Evolutionary conservation across 1,284 basidiomycete genomes (phyloP), one percentile per base, ranked within the genome.

Genomic region (Thecaphora thlaspeos): DNA sequence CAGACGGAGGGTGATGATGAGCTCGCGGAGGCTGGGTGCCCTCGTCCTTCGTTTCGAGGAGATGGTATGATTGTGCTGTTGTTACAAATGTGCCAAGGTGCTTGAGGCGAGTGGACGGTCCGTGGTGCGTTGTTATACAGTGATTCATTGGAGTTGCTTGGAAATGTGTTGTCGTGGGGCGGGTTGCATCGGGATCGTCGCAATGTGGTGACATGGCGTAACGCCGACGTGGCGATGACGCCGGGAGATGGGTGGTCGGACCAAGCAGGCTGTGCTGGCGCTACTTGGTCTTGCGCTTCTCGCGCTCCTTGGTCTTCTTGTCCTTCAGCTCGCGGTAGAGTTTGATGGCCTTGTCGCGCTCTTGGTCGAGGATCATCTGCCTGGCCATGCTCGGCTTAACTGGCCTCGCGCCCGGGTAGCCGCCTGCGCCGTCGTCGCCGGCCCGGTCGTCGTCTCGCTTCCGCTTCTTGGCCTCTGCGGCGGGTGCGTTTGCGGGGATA

Each of bases 261-360:
- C 11, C 10, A 5, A 11, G 12, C 5, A 7, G 23, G 24, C 18
- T 36, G 1, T 15, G 36, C 15, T 49, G 40, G 55, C 2, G 54
- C 50, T 34, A 34, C 32, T 17, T 7, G 46, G 45, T 43, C 22
- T 52, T 54, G 43, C 56, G 55, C 2, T 47, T 40, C 41, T 67
- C 59, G 18, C 21, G 43, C 41, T 57, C 43, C 26, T 60, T 43
- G 24, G 61, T 60, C 46, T 59, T 60, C 51, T 61, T 59, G 50
- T 67, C 58, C 46, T 75, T 75, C 49, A 51, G 49, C 55, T 58
- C 52, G 2, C 72, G 63, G 43, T 75, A 75, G n/a, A 58, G 52
- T 32, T 58, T 51, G 51, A 75, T 66, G 28, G 54, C 69, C 34
- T 60, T 62, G 22, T 70, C 43, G 24, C 63, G 56, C 55, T 73